Conservation (phyloP, 2,329 filamentous ascomycete genomes). For the Diaporthe ampelina region DNA sequence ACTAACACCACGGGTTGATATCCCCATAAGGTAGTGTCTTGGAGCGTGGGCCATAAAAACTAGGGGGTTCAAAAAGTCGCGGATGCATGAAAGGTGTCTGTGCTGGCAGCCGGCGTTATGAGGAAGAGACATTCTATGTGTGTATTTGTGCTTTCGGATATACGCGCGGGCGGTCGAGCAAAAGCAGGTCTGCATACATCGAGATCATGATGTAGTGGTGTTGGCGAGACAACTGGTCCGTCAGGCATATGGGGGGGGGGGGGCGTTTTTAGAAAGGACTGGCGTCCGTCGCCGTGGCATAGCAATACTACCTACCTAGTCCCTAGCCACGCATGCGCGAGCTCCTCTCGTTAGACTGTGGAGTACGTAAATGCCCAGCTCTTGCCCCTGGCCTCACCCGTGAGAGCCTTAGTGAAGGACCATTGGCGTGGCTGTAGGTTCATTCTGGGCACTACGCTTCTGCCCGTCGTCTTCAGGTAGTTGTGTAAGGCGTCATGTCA, state of each 20-base stretch:
- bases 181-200: slow-evolving; percentile 3
- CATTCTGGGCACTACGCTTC: background rate
- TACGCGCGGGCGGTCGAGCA: background rate
- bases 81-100: slow-evolving; percentile 6
- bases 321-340: background rate
- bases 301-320: background rate
- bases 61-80: background rate
- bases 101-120: slow-evolving; percentile 12
- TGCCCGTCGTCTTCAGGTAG: background rate
- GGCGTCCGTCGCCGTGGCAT: slow-evolving; percentile 13
- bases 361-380: background rate
- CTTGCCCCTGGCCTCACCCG: background rate
- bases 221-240: background rate
- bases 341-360: background rate
- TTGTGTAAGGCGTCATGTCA: too few species aligned
- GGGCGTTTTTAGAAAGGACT: slow-evolving; percentile 21
- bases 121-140: background rate
- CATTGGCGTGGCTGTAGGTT: too few species aligned
- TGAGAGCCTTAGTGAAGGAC: background rate
- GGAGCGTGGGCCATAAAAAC: too few species aligned
- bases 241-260: background rate
- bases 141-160: background rate
- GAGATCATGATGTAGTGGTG: background rate
- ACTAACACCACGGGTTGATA: too few species aligned
- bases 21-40: too few species aligned